Conservation (phyloP, 2,329 filamentous ascomycete genomes). For the Calonectria naviculata region DNA sequence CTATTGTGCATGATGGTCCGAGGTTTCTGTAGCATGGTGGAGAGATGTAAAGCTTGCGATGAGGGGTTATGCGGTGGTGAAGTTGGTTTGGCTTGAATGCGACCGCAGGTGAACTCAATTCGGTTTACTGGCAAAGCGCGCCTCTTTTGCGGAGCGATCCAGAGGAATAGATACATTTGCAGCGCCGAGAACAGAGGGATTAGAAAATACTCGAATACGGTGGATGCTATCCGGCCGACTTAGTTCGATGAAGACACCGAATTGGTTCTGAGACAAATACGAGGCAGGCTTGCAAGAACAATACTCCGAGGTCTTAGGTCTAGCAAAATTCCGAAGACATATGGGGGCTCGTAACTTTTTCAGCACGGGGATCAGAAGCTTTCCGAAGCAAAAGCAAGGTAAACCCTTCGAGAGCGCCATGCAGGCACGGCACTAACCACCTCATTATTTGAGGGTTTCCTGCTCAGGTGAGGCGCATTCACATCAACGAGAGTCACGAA, state of each 20-base stretch:
- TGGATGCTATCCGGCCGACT: neutral
- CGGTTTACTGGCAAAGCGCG: neutral
- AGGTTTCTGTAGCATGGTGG: constrained; percentile 8
- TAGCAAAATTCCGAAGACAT: neutral
- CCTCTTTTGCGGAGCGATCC: neutral
- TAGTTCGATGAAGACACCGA: neutral
- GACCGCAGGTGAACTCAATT: constrained; percentile 4
- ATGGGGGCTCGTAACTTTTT: neutral
- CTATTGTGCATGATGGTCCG: constrained; percentile 15
- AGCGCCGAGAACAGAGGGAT: neutral
- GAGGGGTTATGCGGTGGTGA: neutral
- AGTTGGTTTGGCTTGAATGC: constrained; percentile 19
- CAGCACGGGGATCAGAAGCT: neutral
- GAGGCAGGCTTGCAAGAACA: neutral
- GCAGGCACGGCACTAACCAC: neutral
- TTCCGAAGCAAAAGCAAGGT: neutral
- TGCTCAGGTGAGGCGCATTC: neutral
- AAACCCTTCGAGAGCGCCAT: neutral
- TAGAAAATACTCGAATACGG: too few species aligned
- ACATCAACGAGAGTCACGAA: neutral
- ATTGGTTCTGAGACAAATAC: neutral
- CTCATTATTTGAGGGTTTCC: neutral
- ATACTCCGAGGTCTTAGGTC: too few species aligned
- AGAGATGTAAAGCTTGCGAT: neutral
- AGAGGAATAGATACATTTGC: neutral